phyloP scores from a whole-genome alignment of 805 yeast species.

The Metschnikowia chrysomelidarum region DNA sequence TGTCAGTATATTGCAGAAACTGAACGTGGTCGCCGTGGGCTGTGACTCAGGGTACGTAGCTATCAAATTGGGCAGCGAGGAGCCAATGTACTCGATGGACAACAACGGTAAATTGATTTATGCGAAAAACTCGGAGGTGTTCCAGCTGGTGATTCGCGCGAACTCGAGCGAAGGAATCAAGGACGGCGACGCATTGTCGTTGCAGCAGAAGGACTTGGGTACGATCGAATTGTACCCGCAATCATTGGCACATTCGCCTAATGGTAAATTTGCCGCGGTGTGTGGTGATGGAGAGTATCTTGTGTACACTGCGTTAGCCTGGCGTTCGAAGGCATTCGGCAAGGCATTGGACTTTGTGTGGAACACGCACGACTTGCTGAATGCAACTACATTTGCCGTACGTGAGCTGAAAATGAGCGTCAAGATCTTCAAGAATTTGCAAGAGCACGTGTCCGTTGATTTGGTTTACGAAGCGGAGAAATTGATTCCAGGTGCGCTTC shows the following conservation, averaged over 20 bases:
- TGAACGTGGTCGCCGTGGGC: slow-evolving; percentile 85
- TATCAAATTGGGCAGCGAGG: slow-evolving; percentile 87
- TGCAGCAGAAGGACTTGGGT: slow-evolving; percentile 90
- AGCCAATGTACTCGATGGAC: slow-evolving; percentile 92
- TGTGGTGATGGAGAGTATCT: slow-evolving; percentile 98
- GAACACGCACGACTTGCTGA: slow-evolving; percentile 79
- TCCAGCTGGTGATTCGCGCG: slow-evolving; percentile 72
- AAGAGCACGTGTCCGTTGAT: slow-evolving; percentile 66
- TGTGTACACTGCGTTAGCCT: slow-evolving; percentile 92
- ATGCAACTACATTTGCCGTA: slow-evolving; percentile 68
- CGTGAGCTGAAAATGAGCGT: slow-evolving; percentile 67
- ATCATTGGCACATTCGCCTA: slow-evolving; percentile 86
- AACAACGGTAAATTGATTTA: slow-evolving; percentile 87
- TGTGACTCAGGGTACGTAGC: slow-evolving; percentile 94
- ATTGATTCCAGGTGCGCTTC: slow-evolving; percentile 83
- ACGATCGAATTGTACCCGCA: slow-evolving; percentile 90
- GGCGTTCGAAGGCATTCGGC: slow-evolving; percentile 96
- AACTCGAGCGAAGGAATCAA: slow-evolving; percentile 59
- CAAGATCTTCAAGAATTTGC: slow-evolving; percentile 78
- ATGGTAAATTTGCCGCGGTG: slow-evolving; percentile 95
- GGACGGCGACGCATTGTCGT: slow-evolving; percentile 77
- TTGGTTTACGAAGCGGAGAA: slow-evolving; percentile 73
- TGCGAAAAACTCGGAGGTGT: slow-evolving; percentile 89
- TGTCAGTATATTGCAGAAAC: slow-evolving; percentile 65
- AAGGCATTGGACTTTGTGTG: slow-evolving; percentile 88